Evolutionary conservation across 345 rosid genomes (phyloP).

Genomic region (Kernera saxatilis): DNA sequence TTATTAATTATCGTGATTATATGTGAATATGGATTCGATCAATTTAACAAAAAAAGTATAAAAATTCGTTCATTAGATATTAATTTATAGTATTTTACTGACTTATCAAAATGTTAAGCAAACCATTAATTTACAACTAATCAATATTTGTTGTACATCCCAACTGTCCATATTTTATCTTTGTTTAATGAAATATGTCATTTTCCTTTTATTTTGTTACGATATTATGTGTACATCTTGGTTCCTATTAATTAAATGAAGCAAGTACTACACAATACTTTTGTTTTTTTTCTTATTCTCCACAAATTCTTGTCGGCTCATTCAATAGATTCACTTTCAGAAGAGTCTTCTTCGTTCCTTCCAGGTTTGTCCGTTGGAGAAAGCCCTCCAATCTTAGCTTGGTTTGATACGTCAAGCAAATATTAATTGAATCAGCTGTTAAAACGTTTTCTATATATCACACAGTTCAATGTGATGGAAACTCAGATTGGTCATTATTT

Average conservation of each 20-base stretch:
- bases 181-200: background rate
- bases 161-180: background rate
- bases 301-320: conserved; percentile 13
- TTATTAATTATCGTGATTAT: too few species aligned
- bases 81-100: too few species aligned
- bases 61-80: too few species aligned
- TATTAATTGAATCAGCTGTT: background rate
- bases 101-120: too few species aligned
- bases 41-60: too few species aligned
- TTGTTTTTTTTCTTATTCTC: background rate
- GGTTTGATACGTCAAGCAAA: background rate
- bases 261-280: background rate
- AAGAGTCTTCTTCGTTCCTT: conserved; percentile 5
- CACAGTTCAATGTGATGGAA: background rate
- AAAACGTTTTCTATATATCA: background rate
- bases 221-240: background rate
- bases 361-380: background rate
- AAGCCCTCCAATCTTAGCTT: background rate
- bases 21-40: too few species aligned
- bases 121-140: too few species aligned
- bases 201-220: background rate
- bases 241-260: background rate
- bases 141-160: too few species aligned
- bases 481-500: background rate
- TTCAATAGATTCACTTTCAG: conserved; percentile 10